Evolutionary conservation across 371 early-diverging fungal species (phyloP).

Genomic region (Mucor mucedo): DNA sequence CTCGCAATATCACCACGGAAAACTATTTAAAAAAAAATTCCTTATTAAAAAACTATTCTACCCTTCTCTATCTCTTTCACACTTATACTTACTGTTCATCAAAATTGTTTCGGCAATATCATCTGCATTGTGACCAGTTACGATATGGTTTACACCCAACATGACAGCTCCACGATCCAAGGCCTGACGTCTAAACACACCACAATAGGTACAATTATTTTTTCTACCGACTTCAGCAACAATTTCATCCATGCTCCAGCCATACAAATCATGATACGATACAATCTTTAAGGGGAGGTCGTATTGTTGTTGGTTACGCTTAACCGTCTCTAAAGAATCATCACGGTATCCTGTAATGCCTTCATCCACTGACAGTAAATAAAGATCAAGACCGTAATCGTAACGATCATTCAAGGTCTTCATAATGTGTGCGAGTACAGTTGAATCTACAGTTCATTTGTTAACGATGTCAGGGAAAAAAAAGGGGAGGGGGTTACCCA

Average conservation of each 20-base stretch:
- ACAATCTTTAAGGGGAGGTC: constrained; percentile 93
- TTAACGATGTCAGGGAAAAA: neutral
- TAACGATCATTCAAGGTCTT: constrained; percentile 95
- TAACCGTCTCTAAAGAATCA: constrained; percentile 98
- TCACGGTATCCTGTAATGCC: constrained; percentile 99
- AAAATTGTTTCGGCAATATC: constrained; percentile 99
- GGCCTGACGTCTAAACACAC: constrained; percentile 98
- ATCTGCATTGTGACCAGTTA: constrained; percentile 99
- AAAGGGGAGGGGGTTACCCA: neutral
- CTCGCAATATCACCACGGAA: constrained; percentile 97
- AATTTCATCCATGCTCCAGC: constrained; percentile 99
- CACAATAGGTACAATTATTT: constrained; percentile 99
- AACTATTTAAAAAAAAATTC: constrained; percentile 54
- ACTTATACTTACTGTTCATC: constrained; percentile 88
- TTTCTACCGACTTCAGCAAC: constrained; percentile 95
- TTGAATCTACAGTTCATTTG: constrained; percentile 77
- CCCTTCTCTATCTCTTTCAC: neutral
- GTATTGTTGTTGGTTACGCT: constrained; percentile 95
- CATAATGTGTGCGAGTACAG: constrained; percentile 97
- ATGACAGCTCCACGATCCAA: constrained; percentile 96
- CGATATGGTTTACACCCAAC: constrained; percentile 94
- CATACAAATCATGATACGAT: constrained; percentile 95
- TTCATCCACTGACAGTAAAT: constrained; percentile 98
- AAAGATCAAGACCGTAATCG: constrained; percentile 93
- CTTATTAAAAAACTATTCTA: neutral